phyloP scores from a whole-genome alignment of 31 red algal genomes.

The Asparagopsis taxiformis region DNA sequence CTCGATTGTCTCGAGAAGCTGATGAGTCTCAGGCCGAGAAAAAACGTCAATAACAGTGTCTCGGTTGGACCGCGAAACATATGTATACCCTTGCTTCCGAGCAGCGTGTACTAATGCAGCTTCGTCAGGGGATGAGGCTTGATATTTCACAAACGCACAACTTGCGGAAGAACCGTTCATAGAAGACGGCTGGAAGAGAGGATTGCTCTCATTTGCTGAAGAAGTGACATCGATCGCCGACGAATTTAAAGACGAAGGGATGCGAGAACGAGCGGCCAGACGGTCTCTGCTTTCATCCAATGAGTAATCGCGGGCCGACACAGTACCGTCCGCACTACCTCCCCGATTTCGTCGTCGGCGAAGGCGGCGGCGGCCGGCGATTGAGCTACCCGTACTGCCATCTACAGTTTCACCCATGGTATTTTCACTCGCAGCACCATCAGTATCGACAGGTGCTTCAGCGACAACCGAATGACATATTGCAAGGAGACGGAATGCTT shows the following conservation, averaged over 20 bases:
- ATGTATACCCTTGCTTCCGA: constrained; percentile 47
- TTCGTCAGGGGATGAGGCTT: constrained; percentile 91
- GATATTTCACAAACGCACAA: constrained; percentile 53
- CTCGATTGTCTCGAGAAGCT: constrained; percentile 73
- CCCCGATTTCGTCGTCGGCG: constrained; percentile 18
- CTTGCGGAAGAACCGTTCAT: constrained; percentile 3
- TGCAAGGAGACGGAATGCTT: constrained; percentile 48
- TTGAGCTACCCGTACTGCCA: constrained; percentile 19
- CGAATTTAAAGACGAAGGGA: too few relatives aligned
- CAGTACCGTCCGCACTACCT: constrained; percentile 4
- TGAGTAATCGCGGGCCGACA: constrained; percentile 4
- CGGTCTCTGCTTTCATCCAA: constrained; percentile 11
- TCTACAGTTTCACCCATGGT: too few relatives aligned
- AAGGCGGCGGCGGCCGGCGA: constrained; percentile 8
- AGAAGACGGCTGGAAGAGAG: constrained; percentile 13
- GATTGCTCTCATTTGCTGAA: too few relatives aligned
- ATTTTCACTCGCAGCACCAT: constrained; percentile 8
- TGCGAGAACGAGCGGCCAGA: too few relatives aligned
- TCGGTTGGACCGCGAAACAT: constrained; percentile 64
- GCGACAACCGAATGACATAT: constrained; percentile 70
- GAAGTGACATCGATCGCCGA: too few relatives aligned
- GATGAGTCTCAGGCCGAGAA: constrained; percentile 38
- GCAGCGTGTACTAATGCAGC: constrained; percentile 83
- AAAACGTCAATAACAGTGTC: constrained; percentile 47
- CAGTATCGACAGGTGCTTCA: constrained; percentile 13